Percentiles rank a stretch among this genome's conserved stretches.
Conservation (phyloP, 2,329 filamentous ascomycete genomes). For the Coniochaeta sp. region DNA sequence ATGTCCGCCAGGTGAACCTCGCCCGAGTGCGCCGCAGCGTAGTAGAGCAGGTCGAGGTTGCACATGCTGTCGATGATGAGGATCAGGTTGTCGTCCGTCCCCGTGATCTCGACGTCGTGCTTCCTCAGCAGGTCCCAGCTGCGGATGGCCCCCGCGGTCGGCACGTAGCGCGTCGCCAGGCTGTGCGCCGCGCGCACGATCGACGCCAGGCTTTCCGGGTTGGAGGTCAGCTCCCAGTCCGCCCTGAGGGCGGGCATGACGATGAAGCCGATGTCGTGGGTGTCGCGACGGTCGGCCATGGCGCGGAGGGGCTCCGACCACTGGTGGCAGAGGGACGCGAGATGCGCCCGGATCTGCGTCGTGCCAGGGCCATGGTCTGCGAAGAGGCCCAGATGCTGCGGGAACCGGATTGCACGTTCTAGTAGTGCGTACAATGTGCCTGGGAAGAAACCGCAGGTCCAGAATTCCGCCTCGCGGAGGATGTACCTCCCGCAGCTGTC, state of each 20-base stretch:
- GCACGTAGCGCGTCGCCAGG: slow-evolving; percentile 29
- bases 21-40: slow-evolving; percentile 19
- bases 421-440: slow-evolving; percentile 16
- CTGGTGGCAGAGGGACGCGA: slow-evolving; percentile 9
- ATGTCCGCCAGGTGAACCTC: slow-evolving; percentile 18
- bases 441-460: slow-evolving; percentile 16
- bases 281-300: slow-evolving; percentile 29
- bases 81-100: slow-evolving; percentile 25
- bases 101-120: slow-evolving; percentile 21
- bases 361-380: not conserved
- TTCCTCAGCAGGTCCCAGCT: slow-evolving; percentile 32
- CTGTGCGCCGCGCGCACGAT: slow-evolving; percentile 31
- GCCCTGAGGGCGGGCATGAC: slow-evolving; percentile 34
- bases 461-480: slow-evolving; percentile 8
- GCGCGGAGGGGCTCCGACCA: slow-evolving; percentile 19
- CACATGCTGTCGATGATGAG: slow-evolving; percentile 33
- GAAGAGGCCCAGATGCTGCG: not conserved
- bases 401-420: slow-evolving; percentile 15
- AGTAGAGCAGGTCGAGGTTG: slow-evolving; percentile 18
- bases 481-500: slow-evolving; percentile 1
- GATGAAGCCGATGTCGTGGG: slow-evolving; percentile 41
- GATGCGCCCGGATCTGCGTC: slow-evolving; percentile 1
- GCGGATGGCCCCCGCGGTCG: slow-evolving; percentile 29
- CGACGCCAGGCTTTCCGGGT: slow-evolving; percentile 24
- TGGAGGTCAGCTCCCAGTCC: slow-evolving; percentile 33